Evolutionary conservation across 352 stramenopile genomes (phyloP).

Genomic region (Globisporangium apiculatum): DNA sequence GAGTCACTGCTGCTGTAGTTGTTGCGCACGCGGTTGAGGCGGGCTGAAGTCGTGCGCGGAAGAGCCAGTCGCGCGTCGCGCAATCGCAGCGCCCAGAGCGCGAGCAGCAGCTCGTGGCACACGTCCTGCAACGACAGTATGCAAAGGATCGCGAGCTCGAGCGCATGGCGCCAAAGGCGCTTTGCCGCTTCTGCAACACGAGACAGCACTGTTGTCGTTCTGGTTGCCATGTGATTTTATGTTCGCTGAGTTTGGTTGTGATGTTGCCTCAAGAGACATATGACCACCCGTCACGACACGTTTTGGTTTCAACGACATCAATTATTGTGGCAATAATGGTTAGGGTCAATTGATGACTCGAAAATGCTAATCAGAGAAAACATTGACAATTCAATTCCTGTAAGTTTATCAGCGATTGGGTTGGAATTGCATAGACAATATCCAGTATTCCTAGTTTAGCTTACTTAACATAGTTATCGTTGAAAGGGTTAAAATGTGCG

Average conservation of each 20-base stretch:
- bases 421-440: no score
- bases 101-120: constrained; percentile 6
- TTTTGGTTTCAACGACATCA: no score
- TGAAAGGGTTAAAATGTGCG: no score
- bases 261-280: no score
- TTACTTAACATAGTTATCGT: no score
- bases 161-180: constrained; percentile 21
- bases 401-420: no score
- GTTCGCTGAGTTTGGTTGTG: not conserved
- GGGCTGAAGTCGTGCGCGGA: not conserved
- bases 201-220: not conserved
- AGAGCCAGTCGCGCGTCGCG: constrained; percentile 5
- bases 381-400: no score
- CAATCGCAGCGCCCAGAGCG: constrained; percentile 9
- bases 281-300: no score
- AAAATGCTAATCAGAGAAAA: no score
- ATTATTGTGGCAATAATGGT: no score
- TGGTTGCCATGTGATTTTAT: not conserved
- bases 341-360: no score
- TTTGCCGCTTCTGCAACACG: not conserved
- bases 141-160: constrained; percentile 13
- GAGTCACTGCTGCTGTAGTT: not conserved
- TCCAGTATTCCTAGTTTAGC: no score
- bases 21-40: not conserved
- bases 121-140: constrained; percentile 14